Base-by-base conservation (phyloP, 75 land plant genomes). In the Sequoia sempervirens region DNA sequence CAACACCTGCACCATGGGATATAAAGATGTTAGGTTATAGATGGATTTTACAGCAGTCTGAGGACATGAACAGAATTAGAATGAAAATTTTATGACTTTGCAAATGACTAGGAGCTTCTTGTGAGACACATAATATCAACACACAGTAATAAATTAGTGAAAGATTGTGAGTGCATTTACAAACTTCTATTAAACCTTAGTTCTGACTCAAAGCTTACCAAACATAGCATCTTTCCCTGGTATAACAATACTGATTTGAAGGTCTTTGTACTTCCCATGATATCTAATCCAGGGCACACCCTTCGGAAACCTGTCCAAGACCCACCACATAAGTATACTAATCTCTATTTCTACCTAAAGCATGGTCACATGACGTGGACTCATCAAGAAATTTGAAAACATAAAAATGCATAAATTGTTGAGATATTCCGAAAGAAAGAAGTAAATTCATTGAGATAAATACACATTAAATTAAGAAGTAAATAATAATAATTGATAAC, bases 231-330 rank as follows among this genome's bases (percentile, higher is more conserved):
- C 96, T 87, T 94, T 96, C 79, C 99, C 99, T n/a, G 99, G 98
- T 85, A 91, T 88, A 13, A 98, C 87, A 80, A 98, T 11, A 84
- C 90, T 92, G 8, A 98, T 81, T 38, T 86, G 38, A 76, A 98
- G 86, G 46, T 88, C 92, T 79, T 92, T 93, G 82, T 93, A 90
- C 11, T 28, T 76, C n/a, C 99, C 99, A 80, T 90, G 84, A 84
- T 92, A 98, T 73, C 94, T 79, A 50, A 91, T 91, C 99, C 99
- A 98, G 13, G 99, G 99, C 11, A 95, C 95, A 8, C 91, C 94
- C 47, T 91, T 88, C 2, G 99, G 98, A 86, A 96, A 98, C 84
- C 99, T 98, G 93, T 82, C 15, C 46, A 66, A 26, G 45, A 70
- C 15, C 30, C 73, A 70, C 14, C 13, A 32, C 36, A 70, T 70